A percentile compares a stretch with the other conserved stretches of the same genome.
Conservation (phyloP, 169 alveolate species). For the Cryptosporidium ubiquitum region DNA sequence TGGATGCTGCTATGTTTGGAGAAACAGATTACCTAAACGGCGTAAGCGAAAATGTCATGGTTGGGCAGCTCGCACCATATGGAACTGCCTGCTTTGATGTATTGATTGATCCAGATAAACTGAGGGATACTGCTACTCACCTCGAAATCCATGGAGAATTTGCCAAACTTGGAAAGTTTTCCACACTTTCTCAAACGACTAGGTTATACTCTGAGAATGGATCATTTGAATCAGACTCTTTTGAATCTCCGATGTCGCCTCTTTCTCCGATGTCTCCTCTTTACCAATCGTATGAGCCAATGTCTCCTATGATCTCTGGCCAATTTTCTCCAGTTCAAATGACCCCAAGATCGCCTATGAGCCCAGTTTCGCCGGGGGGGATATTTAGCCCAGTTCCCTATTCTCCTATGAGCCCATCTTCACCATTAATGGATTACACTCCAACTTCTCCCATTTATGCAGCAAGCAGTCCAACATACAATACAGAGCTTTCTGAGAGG, state of each 20-base stretch:
- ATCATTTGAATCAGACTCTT: conserved; percentile 37
- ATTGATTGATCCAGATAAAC: conserved; percentile 89
- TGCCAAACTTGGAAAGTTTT: conserved; percentile 83
- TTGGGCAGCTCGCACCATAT: conserved; percentile 93
- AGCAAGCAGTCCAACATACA: conserved; percentile 50
- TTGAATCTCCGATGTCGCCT: conserved; percentile 78
- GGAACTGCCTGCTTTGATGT: conserved; percentile 94
- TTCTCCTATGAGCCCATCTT: conserved; percentile 88
- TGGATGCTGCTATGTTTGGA: conserved; percentile 98
- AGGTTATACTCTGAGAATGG: conserved; percentile 1
- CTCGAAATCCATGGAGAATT: conserved; percentile 83
- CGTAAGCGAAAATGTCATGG: conserved; percentile 95
- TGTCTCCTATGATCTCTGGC: conserved; percentile 75
- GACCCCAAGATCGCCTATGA: conserved; percentile 76
- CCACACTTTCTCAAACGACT: conserved; percentile 83
- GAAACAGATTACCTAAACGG: conserved; percentile 92
- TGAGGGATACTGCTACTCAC: conserved; percentile 88
- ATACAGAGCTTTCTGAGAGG: conserved; percentile 45
- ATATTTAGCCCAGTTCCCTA: conserved; percentile 88
- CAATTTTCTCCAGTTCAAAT: conserved; percentile 73
- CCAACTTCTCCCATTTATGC: conserved; percentile 74
- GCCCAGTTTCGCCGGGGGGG: conserved; percentile 86
- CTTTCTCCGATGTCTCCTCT: conserved; percentile 79
- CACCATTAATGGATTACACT: conserved; percentile 77
- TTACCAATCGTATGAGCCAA: conserved; percentile 61